Evolutionary conservation across 1,284 basidiomycete genomes (phyloP), one percentile per base, ranked within the genome.

Genomic region (Xanthoconium separans): DNA sequence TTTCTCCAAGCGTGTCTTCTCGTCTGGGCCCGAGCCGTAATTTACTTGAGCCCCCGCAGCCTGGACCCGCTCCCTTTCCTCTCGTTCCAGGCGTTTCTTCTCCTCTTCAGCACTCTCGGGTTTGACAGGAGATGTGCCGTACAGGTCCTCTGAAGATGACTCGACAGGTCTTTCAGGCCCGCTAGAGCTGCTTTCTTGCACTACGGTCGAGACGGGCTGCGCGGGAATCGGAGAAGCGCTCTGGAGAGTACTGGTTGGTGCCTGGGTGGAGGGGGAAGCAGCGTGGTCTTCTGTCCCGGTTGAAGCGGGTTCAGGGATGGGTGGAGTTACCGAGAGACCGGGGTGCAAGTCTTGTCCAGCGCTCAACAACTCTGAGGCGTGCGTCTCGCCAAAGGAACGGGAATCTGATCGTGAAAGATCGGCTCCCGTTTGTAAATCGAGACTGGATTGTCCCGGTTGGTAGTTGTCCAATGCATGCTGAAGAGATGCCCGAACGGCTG

Each of bases 381-480:
- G 89, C 40, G 84, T 91, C 69, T 86, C 86, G 10, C 89, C 89
- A 63, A 92, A 92, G 68, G 85, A 89, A 51, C 80, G 81, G 1
- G 87, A 89, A 62, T 92, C 85, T 4, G 84, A 87, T 57, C 84
- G 76, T 50, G 77, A 76, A 37, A 89, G 75, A 62, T 86, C 83
- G n/a, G 75, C 71, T 7, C 74, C 74, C 27, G 72, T 62, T 9
- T 76, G 77, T 24, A 77, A 65, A 30, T 74, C 71, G 16, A 89
- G 75, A 29, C 76, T 77, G 58, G 81, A 77, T 54, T 81, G 77
- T 0, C 89, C 89, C 4, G 82, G 81, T 63, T 80, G 82, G 72
- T 88, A 91, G 58, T 84, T 80, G 66, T 92, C 89, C 33, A 92
- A 73, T 0, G 88, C 85, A 33, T 81, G 76, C 66, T 92, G 89